A percentile compares a stretch with the other conserved stretches of the same genome.
phyloP scores from a whole-genome alignment of 2,329 filamentous ascomycete species.

The Beauveria sp. region DNA sequence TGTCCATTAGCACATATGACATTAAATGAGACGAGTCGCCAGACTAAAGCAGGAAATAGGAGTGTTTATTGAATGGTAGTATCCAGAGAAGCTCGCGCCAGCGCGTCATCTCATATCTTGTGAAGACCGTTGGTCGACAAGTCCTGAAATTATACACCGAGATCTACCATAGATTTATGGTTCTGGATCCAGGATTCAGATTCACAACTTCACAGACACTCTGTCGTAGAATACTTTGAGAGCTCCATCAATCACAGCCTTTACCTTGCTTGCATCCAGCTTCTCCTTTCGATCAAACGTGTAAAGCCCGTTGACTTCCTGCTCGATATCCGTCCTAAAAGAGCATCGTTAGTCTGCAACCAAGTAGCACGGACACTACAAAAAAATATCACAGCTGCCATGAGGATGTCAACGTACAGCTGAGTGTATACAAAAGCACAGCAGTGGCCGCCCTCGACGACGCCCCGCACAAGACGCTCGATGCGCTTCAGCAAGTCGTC shows the following conservation, averaged over 20 bases:
- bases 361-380: too few species aligned
- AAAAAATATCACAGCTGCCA: too few species aligned
- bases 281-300: slow-evolving; percentile 55
- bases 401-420: too few species aligned
- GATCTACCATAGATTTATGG: background rate
- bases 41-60: too few species aligned
- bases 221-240: slow-evolving; percentile 35
- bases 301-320: slow-evolving; percentile 61
- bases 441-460: slow-evolving; percentile 47
- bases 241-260: slow-evolving; percentile 48
- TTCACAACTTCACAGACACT: background rate
- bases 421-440: slow-evolving; percentile 46
- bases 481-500: slow-evolving; percentile 51
- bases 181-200: background rate
- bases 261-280: slow-evolving; percentile 48
- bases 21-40: too few species aligned
- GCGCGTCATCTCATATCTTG: too few species aligned
- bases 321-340: slow-evolving; percentile 50
- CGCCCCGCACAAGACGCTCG: slow-evolving; percentile 49
- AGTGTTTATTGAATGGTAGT: too few species aligned
- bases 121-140: too few species aligned
- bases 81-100: too few species aligned
- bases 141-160: too few species aligned
- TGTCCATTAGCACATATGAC: too few species aligned
- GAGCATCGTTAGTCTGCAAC: slow-evolving; percentile 37